A percentile compares a stretch with the other conserved stretches of the same genome.
Conservation (phyloP, 106 monocot species). For the Vanilla planifolia region DNA sequence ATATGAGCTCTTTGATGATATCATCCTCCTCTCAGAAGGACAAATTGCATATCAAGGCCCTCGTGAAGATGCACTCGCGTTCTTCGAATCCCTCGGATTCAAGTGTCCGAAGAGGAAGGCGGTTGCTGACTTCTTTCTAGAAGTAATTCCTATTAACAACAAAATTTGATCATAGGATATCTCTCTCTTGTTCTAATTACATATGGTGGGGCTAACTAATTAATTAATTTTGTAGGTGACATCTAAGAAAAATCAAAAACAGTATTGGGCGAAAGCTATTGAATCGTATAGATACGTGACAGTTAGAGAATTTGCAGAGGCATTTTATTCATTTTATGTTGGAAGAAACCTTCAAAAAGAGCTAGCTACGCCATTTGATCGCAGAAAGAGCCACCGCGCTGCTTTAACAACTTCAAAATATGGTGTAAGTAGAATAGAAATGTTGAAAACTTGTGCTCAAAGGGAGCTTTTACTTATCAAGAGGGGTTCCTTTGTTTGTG, state of each 20-base stretch:
- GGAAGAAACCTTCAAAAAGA: constrained; percentile 3
- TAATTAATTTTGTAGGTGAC: constrained; percentile 21
- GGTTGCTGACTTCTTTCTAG: constrained; percentile 49
- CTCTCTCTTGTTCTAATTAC: neutral
- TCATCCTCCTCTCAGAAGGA: constrained; percentile 50
- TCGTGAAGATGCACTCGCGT: constrained; percentile 29
- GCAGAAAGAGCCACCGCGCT: constrained; percentile 13
- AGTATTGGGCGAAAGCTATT: constrained; percentile 29
- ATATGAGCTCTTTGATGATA: constrained; percentile 50
- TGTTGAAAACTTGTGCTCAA: constrained; percentile 7
- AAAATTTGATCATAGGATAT: neutral
- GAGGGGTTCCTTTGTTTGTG: constrained; percentile 11
- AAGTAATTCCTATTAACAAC: constrained; percentile 21
- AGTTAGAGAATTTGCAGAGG: constrained; percentile 18
- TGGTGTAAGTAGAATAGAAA: constrained; percentile 8
- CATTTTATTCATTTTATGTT: constrained; percentile 15
- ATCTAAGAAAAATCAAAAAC: constrained; percentile 44
- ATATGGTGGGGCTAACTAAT: no score
- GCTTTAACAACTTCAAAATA: constrained; percentile 11
- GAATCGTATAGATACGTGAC: constrained; percentile 26
- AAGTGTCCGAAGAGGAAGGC: constrained; percentile 43
- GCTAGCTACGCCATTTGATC: constrained; percentile 9
- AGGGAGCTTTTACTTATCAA: constrained; percentile 14
- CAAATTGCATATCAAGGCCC: constrained; percentile 44
- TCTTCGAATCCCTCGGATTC: constrained; percentile 55